Percentiles rank a stretch among this genome's conserved stretches.
These are phyloP conservation scores for Coemansia sp. DNA, from an alignment of 192 early-diverging fungal genomes.

Conservation along the genomic window DNA sequence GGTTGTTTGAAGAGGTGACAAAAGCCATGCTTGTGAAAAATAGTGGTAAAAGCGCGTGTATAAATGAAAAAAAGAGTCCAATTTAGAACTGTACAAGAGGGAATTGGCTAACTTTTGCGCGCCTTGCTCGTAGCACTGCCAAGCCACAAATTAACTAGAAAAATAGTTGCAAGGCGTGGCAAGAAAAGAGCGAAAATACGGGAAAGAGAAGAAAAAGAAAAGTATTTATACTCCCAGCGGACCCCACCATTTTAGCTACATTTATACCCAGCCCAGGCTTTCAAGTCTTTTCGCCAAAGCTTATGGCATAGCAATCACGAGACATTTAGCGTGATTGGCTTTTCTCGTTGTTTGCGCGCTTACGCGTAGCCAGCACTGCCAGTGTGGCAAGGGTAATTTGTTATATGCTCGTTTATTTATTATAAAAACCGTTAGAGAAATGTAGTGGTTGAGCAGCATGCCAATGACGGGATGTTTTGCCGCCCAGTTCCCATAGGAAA, in stretches of 20 bases:
- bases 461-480: no score
- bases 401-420: no score
- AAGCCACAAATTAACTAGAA: background rate
- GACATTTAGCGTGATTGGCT: background rate
- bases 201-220: background rate
- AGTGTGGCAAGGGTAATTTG: no score
- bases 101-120: slow-evolving; percentile 1
- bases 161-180: background rate
- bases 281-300: background rate
- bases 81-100: background rate
- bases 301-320: background rate
- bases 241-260: background rate
- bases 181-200: background rate
- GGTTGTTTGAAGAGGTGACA: slow-evolving; percentile 37
- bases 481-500: no score
- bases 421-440: no score
- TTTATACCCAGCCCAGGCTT: slow-evolving; percentile 1
- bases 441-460: no score
- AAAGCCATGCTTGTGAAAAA: slow-evolving; percentile 35
- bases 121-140: background rate
- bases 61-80: background rate
- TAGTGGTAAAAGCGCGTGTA: background rate
- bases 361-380: no score
- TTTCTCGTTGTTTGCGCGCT: background rate
- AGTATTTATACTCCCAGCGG: slow-evolving; percentile 2